Evolutionary conservation across 2,329 filamentous ascomycete genomes (phyloP), one percentile per base, ranked within the genome.

Genomic region (Pseudogymnoascus sp.): DNA sequence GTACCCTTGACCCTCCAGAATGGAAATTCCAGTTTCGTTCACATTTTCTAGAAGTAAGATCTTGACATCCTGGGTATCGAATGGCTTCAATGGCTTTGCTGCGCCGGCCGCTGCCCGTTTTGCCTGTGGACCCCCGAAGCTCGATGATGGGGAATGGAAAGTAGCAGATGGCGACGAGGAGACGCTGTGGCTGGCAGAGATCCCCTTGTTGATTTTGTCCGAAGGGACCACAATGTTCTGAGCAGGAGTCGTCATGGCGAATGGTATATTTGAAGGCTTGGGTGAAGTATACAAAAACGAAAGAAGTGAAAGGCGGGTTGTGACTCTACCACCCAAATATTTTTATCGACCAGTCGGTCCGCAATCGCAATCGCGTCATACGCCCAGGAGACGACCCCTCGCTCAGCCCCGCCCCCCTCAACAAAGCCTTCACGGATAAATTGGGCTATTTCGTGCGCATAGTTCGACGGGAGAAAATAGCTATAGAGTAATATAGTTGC

Each of bases 11-110:
- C 77, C 79, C 61, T 76, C 83, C 61, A 99, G 79, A 61, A 96
- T 92, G 52, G 95, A 85, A 68, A 85, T 83, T 12, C 94, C 94
- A 21, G 90, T 90, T 74, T 90, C 79, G 73, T 99, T 99, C 70
- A 99, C 89, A 75, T 97, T 99, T 73, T 99, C 94, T 30, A 99
- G 79, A 15, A 99, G 81, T 61, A 99, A 77, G 60, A 99, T 95
- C 77, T 96, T 97, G 76, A 99, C 91, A 71, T 97, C 92, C 71
- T 92, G 85, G 19, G 91, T 94, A 71, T 92, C 87, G 76, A 99
- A 99, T 13, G 94, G 94, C 77, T 96, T 96, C 67, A 99, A 77
- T 66, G 87, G 87, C 76, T 96, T 96, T 8, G 77, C 70, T 34
- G 75, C 65, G 66, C 75, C 68, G 34, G 79, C 74, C 39, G 73